Conservation (phyloP, 2,329 filamentous ascomycete genomes). For the Lasiodiplodia sp. region DNA sequence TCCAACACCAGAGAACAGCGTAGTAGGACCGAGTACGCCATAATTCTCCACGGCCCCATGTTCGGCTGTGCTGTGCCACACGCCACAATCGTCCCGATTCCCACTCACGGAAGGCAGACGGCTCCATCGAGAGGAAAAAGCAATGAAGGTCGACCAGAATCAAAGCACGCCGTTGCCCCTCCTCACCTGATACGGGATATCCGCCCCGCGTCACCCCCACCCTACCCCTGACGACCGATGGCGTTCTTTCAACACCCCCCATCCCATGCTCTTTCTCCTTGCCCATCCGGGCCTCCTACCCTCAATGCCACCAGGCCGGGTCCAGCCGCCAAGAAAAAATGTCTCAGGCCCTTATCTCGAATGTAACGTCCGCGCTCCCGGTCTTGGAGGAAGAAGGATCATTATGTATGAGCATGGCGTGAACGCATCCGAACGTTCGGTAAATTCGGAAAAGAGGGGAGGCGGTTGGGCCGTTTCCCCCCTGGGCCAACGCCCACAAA, state of each 20-base stretch:
- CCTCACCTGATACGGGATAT: slow-evolving; percentile 8
- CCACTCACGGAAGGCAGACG: neutral
- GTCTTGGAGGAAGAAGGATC: neutral
- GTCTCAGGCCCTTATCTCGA: slow-evolving; percentile 3
- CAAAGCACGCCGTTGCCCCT: neutral
- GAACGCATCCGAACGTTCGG: neutral
- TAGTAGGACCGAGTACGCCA: slow-evolving; percentile 7
- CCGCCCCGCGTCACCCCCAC: slow-evolving; percentile 5
- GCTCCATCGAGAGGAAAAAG: neutral
- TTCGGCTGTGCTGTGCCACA: slow-evolving; percentile 2
- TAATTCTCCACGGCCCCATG: neutral
- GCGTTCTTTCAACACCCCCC: neutral
- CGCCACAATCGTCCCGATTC: neutral
- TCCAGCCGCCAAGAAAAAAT: neutral
- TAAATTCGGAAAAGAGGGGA: neutral
- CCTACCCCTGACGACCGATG: neutral
- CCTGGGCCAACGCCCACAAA: neutral
- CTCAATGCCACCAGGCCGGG: neutral
- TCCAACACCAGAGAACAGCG: neutral
- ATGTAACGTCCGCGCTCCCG: neutral
- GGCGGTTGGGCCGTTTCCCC: neutral
- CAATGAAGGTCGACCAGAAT: neutral
- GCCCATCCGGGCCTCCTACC: slow-evolving; percentile 1
- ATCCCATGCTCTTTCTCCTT: neutral
- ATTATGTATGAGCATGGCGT: neutral